These are phyloP conservation scores for Stemphylium beticola DNA, from an alignment of 2,329 filamentous ascomycete species.

Conservation along the genomic window DNA sequence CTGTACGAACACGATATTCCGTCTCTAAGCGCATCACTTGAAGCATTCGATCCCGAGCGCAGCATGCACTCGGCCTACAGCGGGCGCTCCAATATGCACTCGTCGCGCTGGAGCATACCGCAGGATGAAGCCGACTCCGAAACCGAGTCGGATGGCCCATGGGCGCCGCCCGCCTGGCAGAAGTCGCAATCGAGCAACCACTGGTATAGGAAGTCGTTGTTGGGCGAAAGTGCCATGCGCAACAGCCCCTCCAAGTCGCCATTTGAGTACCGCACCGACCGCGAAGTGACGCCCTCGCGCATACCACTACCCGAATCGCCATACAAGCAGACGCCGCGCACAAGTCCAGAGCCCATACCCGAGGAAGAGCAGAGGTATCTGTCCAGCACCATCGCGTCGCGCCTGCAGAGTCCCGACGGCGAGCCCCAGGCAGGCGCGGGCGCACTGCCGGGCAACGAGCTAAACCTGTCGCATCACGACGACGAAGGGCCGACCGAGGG, in stretches of 20 bases:
- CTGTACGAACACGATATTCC: constrained; percentile 48
- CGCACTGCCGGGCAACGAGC: constrained; percentile 30
- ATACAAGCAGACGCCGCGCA: constrained; percentile 60
- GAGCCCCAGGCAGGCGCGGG: constrained; percentile 29
- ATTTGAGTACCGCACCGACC: constrained; percentile 63
- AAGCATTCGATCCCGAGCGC: constrained; percentile 48
- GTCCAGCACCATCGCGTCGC: constrained; percentile 43
- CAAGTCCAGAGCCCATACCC: constrained; percentile 57
- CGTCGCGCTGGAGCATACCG: constrained; percentile 48
- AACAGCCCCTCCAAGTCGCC: constrained; percentile 61
- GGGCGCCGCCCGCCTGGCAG: constrained; percentile 71
- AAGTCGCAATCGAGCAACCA: constrained; percentile 59
- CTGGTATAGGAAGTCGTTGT: constrained; percentile 58
- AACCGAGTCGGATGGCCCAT: constrained; percentile 58
- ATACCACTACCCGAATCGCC: constrained; percentile 68
- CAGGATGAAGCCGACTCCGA: constrained; percentile 51
- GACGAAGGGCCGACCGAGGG: constrained; percentile 38
- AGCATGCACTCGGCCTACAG: constrained; percentile 46
- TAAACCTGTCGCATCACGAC: constrained; percentile 38
- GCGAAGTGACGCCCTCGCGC: constrained; percentile 60
- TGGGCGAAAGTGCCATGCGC: constrained; percentile 46
- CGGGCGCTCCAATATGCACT: constrained; percentile 70
- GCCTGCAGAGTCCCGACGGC: constrained; percentile 39
- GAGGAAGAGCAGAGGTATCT: constrained; percentile 37
- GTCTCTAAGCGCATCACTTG: constrained; percentile 47